A percentile compares a stretch with the other conserved stretches of the same genome.
phyloP scores from a whole-genome alignment of 441 rosid genomes.

The Croton laevigatus region DNA sequence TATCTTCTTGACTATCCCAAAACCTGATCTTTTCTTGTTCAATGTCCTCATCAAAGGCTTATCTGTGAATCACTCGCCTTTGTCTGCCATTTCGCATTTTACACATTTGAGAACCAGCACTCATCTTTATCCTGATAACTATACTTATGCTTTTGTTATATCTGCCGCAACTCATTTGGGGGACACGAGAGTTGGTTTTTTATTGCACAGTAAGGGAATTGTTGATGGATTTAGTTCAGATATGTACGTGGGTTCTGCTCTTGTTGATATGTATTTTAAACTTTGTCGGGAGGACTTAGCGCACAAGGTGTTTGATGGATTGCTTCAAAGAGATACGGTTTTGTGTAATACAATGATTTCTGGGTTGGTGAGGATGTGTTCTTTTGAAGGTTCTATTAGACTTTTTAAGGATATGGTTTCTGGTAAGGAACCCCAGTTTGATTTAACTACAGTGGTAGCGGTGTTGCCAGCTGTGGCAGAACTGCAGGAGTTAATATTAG shows the following conservation, averaged over 20 bases:
- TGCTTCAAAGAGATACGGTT: slow-evolving; percentile 56
- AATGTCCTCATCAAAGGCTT: slow-evolving; percentile 64
- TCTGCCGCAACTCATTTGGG: slow-evolving; percentile 45
- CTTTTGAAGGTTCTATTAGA: slow-evolving; percentile 44
- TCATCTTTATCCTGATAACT: slow-evolving; percentile 50
- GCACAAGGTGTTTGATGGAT: slow-evolving; percentile 53
- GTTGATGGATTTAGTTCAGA: slow-evolving; percentile 56
- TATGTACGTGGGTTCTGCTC: slow-evolving; percentile 54
- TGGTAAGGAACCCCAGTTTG: slow-evolving; percentile 34
- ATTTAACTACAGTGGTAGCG: slow-evolving; percentile 47
- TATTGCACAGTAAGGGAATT: slow-evolving; percentile 47
- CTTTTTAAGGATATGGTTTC: slow-evolving; percentile 49
- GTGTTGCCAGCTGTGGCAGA: slow-evolving; percentile 74
- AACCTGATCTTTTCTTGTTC: slow-evolving; percentile 68
- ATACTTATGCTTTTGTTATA: slow-evolving; percentile 49
- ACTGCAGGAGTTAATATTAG: slow-evolving; percentile 53
- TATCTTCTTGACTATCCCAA: slow-evolving; percentile 50
- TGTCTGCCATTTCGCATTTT: slow-evolving; percentile 46
- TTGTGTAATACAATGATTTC: slow-evolving; percentile 70
- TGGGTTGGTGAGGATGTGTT: slow-evolving; percentile 47
- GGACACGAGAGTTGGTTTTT: slow-evolving; percentile 37
- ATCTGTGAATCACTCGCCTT: slow-evolving; percentile 35
- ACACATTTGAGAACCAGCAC: slow-evolving; percentile 41
- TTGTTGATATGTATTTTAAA: slow-evolving; percentile 53
- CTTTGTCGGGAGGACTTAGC: slow-evolving; percentile 41